Evolutionary conservation across 176 grass and related monocot genomes (phyloP), one percentile per base, ranked within the genome.

Genomic region (Themeda triandra): DNA sequence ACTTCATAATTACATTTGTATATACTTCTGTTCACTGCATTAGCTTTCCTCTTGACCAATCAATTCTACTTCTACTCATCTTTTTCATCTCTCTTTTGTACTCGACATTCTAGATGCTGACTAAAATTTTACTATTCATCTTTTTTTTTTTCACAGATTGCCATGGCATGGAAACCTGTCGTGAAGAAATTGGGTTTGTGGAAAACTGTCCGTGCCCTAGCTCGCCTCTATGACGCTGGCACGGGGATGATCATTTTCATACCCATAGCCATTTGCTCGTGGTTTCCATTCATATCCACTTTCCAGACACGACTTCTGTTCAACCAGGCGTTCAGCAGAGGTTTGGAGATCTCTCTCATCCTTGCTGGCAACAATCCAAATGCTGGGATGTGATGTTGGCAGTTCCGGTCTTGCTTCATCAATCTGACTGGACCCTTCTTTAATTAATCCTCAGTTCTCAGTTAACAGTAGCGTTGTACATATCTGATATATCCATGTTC

Each of bases 341-440:
- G 95, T 83, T 80, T 97, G 88, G 95, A 97, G 92, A 97, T 97
- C 8, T 97, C 95, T 76, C 90, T 97, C 32, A 94, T 97, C 82
- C 92, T 97, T 73, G 90, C 92, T 69, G 95, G 95, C 81, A 94
- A 97, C 82, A 92, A 97, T 75, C 95, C 88, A 40, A 97, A 97
- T 86, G 42, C 90, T 54, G 90, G 88, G 48, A 71, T 91, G 68
- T 93, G 85, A 93, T 49, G 46, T 15, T 67, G 33, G 18, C 15
- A 13, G 29, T 29, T 58, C 27, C 9, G 18, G 37, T 35, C 54
- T 32, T 70, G 63, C 70, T 75, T 83, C 54, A 4, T 33, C 13
- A 29, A 14, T 58, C 29, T 21, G 73, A 86, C 36, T 4, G 75
- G 14, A 68, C 59, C 27, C 44, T 73, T 14, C 15, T 13, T 66